Conservation (phyloP, 1,284 basidiomycete genomes). For the Marasmius sp. region DNA sequence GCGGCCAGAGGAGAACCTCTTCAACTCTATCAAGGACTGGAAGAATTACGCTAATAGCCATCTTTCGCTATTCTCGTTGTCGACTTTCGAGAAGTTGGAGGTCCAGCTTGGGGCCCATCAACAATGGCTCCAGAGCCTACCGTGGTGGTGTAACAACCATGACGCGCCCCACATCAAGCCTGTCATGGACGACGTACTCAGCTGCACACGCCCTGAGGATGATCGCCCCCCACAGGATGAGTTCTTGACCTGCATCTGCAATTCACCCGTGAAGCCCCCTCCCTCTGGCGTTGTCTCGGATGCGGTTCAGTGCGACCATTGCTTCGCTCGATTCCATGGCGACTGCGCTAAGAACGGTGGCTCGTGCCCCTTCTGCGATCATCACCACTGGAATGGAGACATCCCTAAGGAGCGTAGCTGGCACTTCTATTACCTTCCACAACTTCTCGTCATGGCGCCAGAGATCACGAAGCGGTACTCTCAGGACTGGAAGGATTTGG, state of each 20-base stretch:
- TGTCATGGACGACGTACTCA: slow-evolving; percentile 70
- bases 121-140: slow-evolving; percentile 69
- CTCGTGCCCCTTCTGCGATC: slow-evolving; percentile 85
- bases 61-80: slow-evolving; percentile 68
- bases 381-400: slow-evolving; percentile 83
- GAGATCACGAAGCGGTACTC: slow-evolving; percentile 76
- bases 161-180: slow-evolving; percentile 55
- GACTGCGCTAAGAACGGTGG: slow-evolving; percentile 82
- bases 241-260: slow-evolving; percentile 82
- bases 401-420: slow-evolving; percentile 77
- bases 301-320: slow-evolving; percentile 85
- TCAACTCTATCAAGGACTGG: slow-evolving; percentile 72
- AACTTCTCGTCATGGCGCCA: slow-evolving; percentile 65
- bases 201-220: slow-evolving; percentile 70
- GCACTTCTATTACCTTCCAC: slow-evolving; percentile 77
- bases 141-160: slow-evolving; percentile 74
- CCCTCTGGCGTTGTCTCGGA: slow-evolving; percentile 70
- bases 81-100: slow-evolving; percentile 70
- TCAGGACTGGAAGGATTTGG: slow-evolving; percentile 72
- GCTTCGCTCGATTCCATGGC: slow-evolving; percentile 80
- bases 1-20: slow-evolving; percentile 57
- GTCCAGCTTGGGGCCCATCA: slow-evolving; percentile 63
- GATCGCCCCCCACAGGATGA: slow-evolving; percentile 75
- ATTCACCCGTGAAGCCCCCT: slow-evolving; percentile 69
- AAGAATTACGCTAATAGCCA: slow-evolving; percentile 67